Percentiles rank a stretch among this genome's conserved stretches.
These are phyloP conservation scores for Aspergillus pseudotamarii DNA, from an alignment of 2,329 filamentous ascomycete genomes.

Conservation along the genomic window DNA sequence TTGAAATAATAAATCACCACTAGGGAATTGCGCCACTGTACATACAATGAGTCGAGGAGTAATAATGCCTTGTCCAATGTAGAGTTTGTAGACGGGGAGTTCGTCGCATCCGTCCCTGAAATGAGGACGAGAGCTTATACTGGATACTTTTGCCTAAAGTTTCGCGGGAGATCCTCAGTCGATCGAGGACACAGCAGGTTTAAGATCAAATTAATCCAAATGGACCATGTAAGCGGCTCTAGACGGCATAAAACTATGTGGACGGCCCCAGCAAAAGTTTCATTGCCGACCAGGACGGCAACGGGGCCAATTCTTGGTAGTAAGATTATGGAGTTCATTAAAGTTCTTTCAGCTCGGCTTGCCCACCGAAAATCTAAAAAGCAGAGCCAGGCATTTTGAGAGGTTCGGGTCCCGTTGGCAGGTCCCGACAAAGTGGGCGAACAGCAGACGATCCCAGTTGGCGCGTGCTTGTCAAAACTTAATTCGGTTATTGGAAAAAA, in stretches of 20 bases:
- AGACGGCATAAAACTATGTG: not conserved
- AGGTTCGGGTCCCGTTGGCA: conserved; percentile 15
- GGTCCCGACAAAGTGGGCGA: conserved; percentile 33
- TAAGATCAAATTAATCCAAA: not conserved
- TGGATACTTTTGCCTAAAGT: conserved; percentile 29
- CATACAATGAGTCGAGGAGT: not conserved
- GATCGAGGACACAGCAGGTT: conserved; percentile 26
- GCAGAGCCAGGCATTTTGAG: conserved; percentile 1
- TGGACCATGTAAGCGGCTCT: not conserved
- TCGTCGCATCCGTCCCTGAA: conserved; percentile 19
- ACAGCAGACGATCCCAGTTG: conserved; percentile 32
- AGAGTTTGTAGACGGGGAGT: not conserved
- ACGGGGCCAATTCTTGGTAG: not conserved
- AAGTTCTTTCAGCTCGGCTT: conserved; percentile 5
- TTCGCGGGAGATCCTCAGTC: conserved; percentile 42
- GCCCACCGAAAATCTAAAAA: conserved; percentile 2
- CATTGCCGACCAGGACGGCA: not conserved
- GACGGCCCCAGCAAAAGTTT: conserved; percentile 1
- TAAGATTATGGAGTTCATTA: conserved; percentile 2
- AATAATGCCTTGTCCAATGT: conserved; percentile 9
- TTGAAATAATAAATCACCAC: not conserved
- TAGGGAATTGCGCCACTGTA: not conserved
- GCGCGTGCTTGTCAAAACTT: conserved; percentile 39
- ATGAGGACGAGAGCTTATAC: conserved; percentile 32
- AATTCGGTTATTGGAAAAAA: conserved; percentile 24